Percentiles rank a stretch among this genome's conserved stretches.
phyloP scores from a whole-genome alignment of 129 eudicot genomes.

The Calendula officinalis region DNA sequence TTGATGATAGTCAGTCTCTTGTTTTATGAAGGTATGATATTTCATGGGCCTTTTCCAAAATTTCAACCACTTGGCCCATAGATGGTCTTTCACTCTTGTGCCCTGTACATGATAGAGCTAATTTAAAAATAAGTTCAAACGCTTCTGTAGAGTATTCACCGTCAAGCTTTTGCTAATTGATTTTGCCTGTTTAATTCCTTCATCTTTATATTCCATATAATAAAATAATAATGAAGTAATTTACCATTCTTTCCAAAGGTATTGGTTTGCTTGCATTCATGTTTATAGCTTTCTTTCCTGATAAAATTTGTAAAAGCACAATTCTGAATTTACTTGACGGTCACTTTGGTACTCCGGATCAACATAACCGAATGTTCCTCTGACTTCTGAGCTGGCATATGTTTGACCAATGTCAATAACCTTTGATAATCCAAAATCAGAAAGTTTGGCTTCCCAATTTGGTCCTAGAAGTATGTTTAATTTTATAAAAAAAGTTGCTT shows the following conservation, averaged over 20 bases:
- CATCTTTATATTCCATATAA: constrained; percentile 3
- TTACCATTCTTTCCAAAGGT: constrained; percentile 55
- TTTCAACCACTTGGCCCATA: constrained; percentile 44
- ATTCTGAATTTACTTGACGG: constrained; percentile 57
- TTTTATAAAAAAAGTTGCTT: not conserved
- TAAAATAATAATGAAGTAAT: not conserved
- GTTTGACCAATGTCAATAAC: constrained; percentile 54
- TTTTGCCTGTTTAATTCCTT: constrained; percentile 45
- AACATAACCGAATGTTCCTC: constrained; percentile 73
- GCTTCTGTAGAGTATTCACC: constrained; percentile 57
- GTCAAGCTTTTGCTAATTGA: constrained; percentile 41
- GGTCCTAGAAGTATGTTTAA: constrained; percentile 62
- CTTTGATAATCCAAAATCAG: constrained; percentile 70
- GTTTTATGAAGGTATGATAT: constrained; percentile 42
- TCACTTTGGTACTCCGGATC: constrained; percentile 63
- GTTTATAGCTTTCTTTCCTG: constrained; percentile 64
- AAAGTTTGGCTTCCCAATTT: constrained; percentile 62
- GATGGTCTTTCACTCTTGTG: constrained; percentile 49
- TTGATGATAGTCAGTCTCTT: constrained; percentile 27
- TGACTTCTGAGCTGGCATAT: constrained; percentile 60
- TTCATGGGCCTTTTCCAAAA: constrained; percentile 49
- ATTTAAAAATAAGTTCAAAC: constrained; percentile 37
- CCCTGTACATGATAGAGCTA: constrained; percentile 57
- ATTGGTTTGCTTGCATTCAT: constrained; percentile 56
- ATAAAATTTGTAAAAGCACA: constrained; percentile 60